Conservation (phyloP, 73 alveolate genomes). For the Paramecium primaurelia region DNA sequence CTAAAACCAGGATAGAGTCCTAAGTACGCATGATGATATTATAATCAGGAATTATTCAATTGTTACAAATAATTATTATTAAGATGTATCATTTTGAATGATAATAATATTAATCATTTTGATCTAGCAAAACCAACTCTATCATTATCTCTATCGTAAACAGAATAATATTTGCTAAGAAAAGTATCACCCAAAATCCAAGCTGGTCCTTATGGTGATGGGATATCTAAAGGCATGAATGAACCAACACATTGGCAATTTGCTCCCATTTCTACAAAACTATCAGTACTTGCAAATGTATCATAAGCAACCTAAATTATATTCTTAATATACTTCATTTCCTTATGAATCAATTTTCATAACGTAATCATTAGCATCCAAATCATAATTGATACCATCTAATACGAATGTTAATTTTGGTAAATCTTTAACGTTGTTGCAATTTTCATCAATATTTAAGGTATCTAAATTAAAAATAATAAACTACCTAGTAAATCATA, state of each 20-base stretch:
- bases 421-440: slow-evolving; percentile 62
- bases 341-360: slow-evolving; percentile 48
- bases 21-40: neutral
- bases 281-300: slow-evolving; percentile 44
- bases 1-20: neutral
- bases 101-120: neutral
- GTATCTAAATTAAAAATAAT: neutral
- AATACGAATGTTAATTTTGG: slow-evolving; percentile 76
- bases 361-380: slow-evolving; percentile 51
- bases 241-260: slow-evolving; percentile 50
- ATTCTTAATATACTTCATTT: neutral
- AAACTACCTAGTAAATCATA: slow-evolving; percentile 40
- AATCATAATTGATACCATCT: slow-evolving; percentile 68
- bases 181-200: slow-evolving; percentile 77
- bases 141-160: slow-evolving; percentile 76
- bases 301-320: slow-evolving; percentile 7
- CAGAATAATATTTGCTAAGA: slow-evolving; percentile 66
- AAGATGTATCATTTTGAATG: neutral
- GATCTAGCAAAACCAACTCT: slow-evolving; percentile 78
- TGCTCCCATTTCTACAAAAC: slow-evolving; percentile 60
- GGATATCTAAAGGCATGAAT: slow-evolving; percentile 62
- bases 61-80: neutral
- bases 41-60: neutral
- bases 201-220: slow-evolving; percentile 61
- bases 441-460: slow-evolving; percentile 59